These are phyloP conservation scores for Cenchrus americanus DNA, from an alignment of 176 grass and related monocot genomes.

Conservation along the genomic window DNA sequence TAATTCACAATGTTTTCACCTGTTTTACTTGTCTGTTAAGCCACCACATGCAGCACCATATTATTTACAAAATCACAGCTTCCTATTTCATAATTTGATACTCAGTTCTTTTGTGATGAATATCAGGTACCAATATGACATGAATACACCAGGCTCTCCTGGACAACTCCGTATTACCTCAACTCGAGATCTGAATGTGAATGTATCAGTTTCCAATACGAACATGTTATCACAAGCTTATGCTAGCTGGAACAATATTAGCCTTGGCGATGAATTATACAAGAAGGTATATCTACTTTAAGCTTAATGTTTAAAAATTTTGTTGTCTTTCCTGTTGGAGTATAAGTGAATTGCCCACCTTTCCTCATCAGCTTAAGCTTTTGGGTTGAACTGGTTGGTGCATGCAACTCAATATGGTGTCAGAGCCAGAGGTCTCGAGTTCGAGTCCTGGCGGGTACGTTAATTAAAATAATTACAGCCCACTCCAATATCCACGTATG, in stretches of 20 bases:
- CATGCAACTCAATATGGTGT: too few relatives aligned
- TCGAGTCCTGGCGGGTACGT: too few relatives aligned
- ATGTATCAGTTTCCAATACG: conserved; percentile 85
- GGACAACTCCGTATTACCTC: conserved; percentile 84
- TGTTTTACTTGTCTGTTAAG: conserved; percentile 31
- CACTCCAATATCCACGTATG: too few relatives aligned
- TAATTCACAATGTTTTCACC: background rate
- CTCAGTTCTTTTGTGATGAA: conserved; percentile 30
- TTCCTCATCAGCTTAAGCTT: too few relatives aligned
- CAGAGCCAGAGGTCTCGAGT: too few relatives aligned
- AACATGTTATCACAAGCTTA: conserved; percentile 99
- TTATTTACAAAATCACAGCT: background rate
- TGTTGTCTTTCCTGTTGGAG: too few relatives aligned
- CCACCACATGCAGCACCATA: conserved; percentile 16
- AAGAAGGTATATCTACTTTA: conserved; percentile 55
- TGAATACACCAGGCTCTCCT: conserved; percentile 78
- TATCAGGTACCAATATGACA: conserved; percentile 90
- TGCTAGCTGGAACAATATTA: conserved; percentile 96
- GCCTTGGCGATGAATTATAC: conserved; percentile 77
- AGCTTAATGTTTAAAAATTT: conserved; percentile 2
- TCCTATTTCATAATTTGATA: conserved; percentile 33
- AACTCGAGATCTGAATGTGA: conserved; percentile 84
- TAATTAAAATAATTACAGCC: too few relatives aligned
- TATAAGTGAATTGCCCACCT: too few relatives aligned
- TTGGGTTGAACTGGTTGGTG: too few relatives aligned